Conservation (phyloP, 2,329 filamentous ascomycete genomes). For the Aspergillus flavus region DNA sequence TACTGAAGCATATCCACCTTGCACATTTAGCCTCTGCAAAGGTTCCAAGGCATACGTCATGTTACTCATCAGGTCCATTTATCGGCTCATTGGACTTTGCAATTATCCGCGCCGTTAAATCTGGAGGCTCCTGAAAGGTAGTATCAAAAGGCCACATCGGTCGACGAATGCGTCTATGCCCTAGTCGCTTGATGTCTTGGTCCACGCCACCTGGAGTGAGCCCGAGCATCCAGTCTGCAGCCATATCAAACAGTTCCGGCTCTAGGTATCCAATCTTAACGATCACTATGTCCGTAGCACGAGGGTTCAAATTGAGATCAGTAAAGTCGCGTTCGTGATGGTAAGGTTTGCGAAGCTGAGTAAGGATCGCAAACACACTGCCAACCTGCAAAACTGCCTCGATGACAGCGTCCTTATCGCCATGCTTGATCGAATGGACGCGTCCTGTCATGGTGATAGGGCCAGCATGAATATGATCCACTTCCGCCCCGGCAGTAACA, state of each 20-base stretch:
- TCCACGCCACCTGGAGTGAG: conserved; percentile 59
- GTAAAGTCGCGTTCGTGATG: conserved; percentile 57
- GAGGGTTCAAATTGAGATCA: conserved; percentile 50
- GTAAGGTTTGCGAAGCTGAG: conserved; percentile 57
- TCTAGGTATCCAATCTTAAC: conserved; percentile 62
- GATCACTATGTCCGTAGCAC: conserved; percentile 54
- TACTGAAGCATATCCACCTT: background rate
- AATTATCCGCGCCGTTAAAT: conserved; percentile 42
- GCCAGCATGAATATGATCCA: conserved; percentile 52
- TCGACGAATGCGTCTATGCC: conserved; percentile 51
- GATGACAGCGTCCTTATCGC: conserved; percentile 51
- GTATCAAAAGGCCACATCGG: conserved; percentile 55
- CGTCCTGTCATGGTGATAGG: conserved; percentile 55
- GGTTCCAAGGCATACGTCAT: background rate
- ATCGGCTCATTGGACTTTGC: conserved; percentile 31
- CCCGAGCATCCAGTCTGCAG: conserved; percentile 57
- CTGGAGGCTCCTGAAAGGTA: conserved; percentile 34
- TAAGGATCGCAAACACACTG: conserved; percentile 56
- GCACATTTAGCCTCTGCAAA: background rate
- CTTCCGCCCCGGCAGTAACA: conserved; percentile 54
- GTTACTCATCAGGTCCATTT: conserved; percentile 25
- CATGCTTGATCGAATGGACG: conserved; percentile 54
- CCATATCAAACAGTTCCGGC: conserved; percentile 58
- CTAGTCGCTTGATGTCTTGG: conserved; percentile 53
- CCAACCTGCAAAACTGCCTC: conserved; percentile 57